These are phyloP conservation scores for Spathaspora girioi DNA, from an alignment of 805 yeast genomes.

Conservation along the genomic window DNA sequence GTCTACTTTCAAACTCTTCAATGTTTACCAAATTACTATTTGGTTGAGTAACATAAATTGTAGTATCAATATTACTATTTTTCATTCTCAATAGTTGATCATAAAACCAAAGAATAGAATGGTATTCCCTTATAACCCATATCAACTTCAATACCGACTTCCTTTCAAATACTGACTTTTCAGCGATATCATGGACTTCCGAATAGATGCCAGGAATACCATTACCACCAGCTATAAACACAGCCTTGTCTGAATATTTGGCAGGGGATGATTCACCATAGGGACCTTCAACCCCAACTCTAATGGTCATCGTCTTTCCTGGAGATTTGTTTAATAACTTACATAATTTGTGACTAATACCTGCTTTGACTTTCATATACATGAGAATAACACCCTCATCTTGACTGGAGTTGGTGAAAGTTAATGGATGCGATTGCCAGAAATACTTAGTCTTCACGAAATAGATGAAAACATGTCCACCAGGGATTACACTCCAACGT, in stretches of 20 bases:
- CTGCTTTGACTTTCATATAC: conserved; percentile 34
- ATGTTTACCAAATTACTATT: neutral
- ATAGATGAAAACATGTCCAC: conserved; percentile 39
- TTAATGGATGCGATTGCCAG: conserved; percentile 44
- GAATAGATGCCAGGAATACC: conserved; percentile 61
- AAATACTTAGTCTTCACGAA: conserved; percentile 30
- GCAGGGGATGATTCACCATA: conserved; percentile 56
- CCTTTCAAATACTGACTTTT: conserved; percentile 14
- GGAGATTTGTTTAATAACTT: conserved; percentile 23
- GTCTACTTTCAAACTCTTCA: neutral
- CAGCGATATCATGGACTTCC: conserved; percentile 30
- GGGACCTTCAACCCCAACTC: conserved; percentile 59
- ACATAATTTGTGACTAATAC: conserved; percentile 31
- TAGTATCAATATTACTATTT: conserved; percentile 21
- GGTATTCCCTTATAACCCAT: conserved; percentile 61
- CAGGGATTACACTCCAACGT: conserved; percentile 35
- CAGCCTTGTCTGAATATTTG: conserved; percentile 47
- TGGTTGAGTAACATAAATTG: conserved; percentile 20
- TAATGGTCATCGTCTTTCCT: conserved; percentile 20
- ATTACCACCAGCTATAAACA: conserved; percentile 69
- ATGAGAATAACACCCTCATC: conserved; percentile 20
- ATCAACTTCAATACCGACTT: conserved; percentile 37
- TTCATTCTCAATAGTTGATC: conserved; percentile 33
- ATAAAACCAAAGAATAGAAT: conserved; percentile 46
- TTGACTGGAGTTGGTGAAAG: conserved; percentile 26